phyloP scores from a whole-genome alignment of 2,329 filamentous ascomycete genomes.

The Colletotrichum karsti region DNA sequence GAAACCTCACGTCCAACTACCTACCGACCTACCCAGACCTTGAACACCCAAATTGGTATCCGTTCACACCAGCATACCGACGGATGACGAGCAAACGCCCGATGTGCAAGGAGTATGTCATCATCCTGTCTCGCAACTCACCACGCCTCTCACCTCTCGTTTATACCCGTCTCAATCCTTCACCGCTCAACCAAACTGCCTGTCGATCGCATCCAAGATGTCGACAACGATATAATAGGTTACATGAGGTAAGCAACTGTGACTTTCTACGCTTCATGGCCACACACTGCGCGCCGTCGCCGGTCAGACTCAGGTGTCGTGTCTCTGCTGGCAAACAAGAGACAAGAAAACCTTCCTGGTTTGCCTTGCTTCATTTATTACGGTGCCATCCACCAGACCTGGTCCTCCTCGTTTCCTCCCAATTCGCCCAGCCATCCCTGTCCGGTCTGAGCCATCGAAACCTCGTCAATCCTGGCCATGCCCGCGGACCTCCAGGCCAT shows the following conservation, averaged over 20 bases:
- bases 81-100: slow-evolving; percentile 12
- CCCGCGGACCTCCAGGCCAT: background rate
- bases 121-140: slow-evolving; percentile 15
- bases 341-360: slow-evolving; percentile 7
- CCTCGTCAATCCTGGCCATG: slow-evolving; percentile 18
- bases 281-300: background rate
- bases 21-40: background rate
- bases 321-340: background rate
- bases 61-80: background rate
- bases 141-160: background rate
- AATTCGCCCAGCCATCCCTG: slow-evolving; percentile 40
- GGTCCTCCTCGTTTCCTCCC: slow-evolving; percentile 7
- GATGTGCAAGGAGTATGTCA: slow-evolving; percentile 16
- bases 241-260: background rate
- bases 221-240: too few species aligned
- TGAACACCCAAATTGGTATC: background rate
- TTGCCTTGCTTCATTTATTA: background rate
- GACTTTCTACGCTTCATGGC: background rate
- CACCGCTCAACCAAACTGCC: too few species aligned
- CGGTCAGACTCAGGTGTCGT: background rate
- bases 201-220: too few species aligned
- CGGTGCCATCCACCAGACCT: background rate
- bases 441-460: slow-evolving; percentile 26
- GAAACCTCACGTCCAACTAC: too few species aligned
- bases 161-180: slow-evolving; percentile 7